A percentile compares a stretch with the other conserved stretches of the same genome.
These are phyloP conservation scores for Epichloe sp. DNA, from an alignment of 2,329 filamentous ascomycete genomes.

Conservation along the genomic window DNA sequence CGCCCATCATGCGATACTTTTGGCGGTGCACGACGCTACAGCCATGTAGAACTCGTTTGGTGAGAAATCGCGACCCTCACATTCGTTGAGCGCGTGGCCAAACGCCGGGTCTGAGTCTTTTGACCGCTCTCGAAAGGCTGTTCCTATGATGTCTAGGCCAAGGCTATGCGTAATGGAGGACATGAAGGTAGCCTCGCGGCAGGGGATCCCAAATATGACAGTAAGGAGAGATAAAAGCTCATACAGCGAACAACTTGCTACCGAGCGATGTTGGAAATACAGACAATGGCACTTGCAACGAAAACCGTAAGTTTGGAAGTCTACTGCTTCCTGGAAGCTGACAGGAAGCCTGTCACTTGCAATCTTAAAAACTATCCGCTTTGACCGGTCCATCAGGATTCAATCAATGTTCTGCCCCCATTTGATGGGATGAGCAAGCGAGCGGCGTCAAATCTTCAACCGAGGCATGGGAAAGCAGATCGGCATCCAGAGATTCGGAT, in stretches of 20 bases:
- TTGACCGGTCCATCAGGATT: background rate
- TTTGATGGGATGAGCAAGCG: constrained; percentile 1
- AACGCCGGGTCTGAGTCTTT: background rate
- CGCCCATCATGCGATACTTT: no score
- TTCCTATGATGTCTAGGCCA: background rate
- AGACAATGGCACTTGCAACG: background rate
- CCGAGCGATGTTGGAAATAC: background rate
- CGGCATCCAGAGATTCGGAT: constrained; percentile 1
- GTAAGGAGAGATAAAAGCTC: background rate
- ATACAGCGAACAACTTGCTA: background rate
- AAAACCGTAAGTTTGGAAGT: background rate
- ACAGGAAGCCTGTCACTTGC: background rate
- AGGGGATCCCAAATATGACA: background rate
- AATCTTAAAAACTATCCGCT: background rate
- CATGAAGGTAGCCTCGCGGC: background rate
- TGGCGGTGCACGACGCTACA: background rate
- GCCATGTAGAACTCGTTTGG: background rate
- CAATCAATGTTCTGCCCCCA: background rate
- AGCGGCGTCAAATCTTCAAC: background rate
- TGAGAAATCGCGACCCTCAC: background rate
- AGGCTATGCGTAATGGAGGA: background rate
- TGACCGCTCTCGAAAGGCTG: background rate
- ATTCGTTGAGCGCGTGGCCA: background rate
- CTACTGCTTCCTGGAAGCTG: background rate
- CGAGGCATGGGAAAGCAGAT: background rate